Base-by-base conservation (phyloP, 176 grass and related monocot genomes). In the Phoenix roebelenii region DNA sequence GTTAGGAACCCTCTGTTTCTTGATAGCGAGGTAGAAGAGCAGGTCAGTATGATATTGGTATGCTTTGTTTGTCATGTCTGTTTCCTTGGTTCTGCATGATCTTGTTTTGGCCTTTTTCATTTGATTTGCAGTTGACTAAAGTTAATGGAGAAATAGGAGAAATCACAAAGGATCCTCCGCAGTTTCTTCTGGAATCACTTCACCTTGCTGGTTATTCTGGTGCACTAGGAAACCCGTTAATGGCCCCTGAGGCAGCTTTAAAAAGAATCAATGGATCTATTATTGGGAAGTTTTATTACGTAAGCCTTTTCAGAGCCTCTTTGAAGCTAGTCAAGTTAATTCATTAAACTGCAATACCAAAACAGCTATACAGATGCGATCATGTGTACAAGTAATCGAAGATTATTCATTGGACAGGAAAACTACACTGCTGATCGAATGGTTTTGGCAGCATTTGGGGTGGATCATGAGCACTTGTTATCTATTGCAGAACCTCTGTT, bases 401-500 rank as follows among this genome's bases (percentile, higher is more conserved):
- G 5, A 29, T 18, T 65, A 23, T 44, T 49, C 29, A 65, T n/a
- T 52, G 54, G 24, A 14, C 81, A 91, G 92, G 84, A 91, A 50
- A 91, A 91, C 28, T 97, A 78, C 58, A 85, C 92, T 25, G 92
- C 92, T 35, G 83, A 90, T 80, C 74, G 78, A 22, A 57, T 97
- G 60, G 84, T 97, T 70, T 69, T 97, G 68, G 84, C 92, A 50
- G 92, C 78, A 68, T 85, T 76, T 18, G 92, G 92, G 28, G 55
- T 97, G 51, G 87, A 97, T 58, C 92, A 97, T 74, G 72, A 97
- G 64, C 0, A 50, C 1, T 77, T 97, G 44, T 68, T 97, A 74
- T 74, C 86, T 24, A 69, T 88, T 20, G 81, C 78, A 57, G 84
- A 91, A 54, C 76, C 76, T 76, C 66, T 97, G 25, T 76, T 97